Evolutionary conservation across 768 basidiomycete species (phyloP), one percentile per base, ranked within the genome.

Genomic region (Tricholoma matsutake): DNA sequence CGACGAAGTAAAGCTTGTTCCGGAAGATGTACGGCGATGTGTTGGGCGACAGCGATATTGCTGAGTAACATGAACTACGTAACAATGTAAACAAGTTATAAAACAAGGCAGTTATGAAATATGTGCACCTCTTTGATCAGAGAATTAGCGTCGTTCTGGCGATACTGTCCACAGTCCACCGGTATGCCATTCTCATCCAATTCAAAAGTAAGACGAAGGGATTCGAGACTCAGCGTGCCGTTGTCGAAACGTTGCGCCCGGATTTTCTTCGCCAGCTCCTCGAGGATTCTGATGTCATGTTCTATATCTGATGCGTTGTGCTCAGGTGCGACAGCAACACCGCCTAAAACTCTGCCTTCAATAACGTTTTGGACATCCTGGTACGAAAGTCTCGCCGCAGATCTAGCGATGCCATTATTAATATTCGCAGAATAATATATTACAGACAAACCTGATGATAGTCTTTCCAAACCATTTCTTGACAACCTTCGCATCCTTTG

Each of bases 1-100:
- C 97, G 89, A 63, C 97, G 89, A 47, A 99, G 84, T 13, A 99
- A 81, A n/a, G 96, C 92, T 72, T 98, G 97, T 72, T 99, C 97
- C 28, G 97, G 95, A 25, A 98, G 84, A 67, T 94, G 87, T 22
- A 95, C 88, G 37, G 96, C 96, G 67, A 97, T 87, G 66, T 95
- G 89, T 71, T 96, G 93, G 9, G 97, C 95, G 41, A 96, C 90
- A 11, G 92, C 79, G 34, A 88, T 87, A 71, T 98, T 99, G 64
- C 91, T 88, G 58, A 96, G 79, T 16, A 98, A 78, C 96, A 98
- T 98, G 78, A 94, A 95, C 93, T 96, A 66, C 0, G 57, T 41
- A 10, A 54, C 1, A 52, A 35, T 61, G 18, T 58, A 31, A 58
- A 28, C 3, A 34, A 56, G 20, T 59, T 31, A 14, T 34, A 10